phyloP scores from a whole-genome alignment of 73 alveolate genomes.

The Paraurostyla sp. region DNA sequence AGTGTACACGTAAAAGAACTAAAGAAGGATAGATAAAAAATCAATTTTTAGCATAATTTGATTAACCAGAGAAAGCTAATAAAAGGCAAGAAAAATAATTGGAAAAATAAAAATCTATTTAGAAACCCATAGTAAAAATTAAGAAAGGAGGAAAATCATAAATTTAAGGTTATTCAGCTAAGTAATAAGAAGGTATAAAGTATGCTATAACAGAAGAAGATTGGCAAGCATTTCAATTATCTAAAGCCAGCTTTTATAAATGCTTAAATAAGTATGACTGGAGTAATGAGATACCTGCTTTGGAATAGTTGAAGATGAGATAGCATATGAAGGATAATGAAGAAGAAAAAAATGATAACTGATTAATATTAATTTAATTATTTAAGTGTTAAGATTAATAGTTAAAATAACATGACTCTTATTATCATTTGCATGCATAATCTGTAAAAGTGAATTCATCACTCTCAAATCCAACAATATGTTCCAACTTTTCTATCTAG shows the following conservation, averaged over 20 bases:
- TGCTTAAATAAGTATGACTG: slow-evolving; percentile 26
- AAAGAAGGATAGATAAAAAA: slow-evolving; percentile 38
- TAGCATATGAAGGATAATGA: neutral
- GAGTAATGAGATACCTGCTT: slow-evolving; percentile 11
- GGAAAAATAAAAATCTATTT: neutral
- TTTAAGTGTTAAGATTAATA: no score
- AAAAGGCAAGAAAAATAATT: neutral
- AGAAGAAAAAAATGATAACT: no score
- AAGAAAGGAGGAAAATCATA: neutral
- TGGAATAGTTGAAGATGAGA: neutral
- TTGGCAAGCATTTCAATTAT: neutral
- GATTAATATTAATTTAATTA: no score
- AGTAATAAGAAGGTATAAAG: neutral
- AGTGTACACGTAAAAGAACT: slow-evolving; percentile 30
- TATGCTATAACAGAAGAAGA: slow-evolving; percentile 12
- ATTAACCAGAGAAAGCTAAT: neutral
- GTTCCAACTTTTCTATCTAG: slow-evolving; percentile 52
- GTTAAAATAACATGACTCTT: no score
- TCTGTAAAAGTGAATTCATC: slow-evolving; percentile 40
- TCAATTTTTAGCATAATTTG: slow-evolving; percentile 21
- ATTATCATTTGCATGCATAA: slow-evolving; percentile 50
- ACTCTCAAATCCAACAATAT: slow-evolving; percentile 68
- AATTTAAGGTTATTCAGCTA: neutral
- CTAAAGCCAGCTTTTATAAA: neutral
- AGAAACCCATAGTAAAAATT: neutral